Evolutionary conservation across 2,329 filamentous ascomycete genomes (phyloP).

Genomic region (Fusarium temperatum): DNA sequence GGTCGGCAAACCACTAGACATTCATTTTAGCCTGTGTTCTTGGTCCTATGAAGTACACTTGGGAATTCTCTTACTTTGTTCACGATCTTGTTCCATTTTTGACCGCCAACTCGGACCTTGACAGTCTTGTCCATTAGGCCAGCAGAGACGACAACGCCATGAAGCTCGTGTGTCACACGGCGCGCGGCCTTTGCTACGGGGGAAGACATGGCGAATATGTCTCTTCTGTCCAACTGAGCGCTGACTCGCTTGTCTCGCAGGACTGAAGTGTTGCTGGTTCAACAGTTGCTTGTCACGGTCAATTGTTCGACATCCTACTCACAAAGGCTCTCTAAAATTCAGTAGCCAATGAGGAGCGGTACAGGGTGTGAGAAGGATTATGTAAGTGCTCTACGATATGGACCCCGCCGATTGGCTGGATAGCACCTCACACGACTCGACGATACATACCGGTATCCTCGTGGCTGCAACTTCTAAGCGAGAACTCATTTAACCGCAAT

Average conservation of each 20-base stretch:
- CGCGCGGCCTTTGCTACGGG: constrained; percentile 54
- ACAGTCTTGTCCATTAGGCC: constrained; percentile 82
- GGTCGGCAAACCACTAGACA: constrained; percentile 66
- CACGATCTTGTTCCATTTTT: constrained; percentile 76
- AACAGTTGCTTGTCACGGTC: constrained; percentile 25
- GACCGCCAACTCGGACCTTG: constrained; percentile 76
- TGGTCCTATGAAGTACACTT: not conserved
- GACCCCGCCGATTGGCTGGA: constrained; percentile 11
- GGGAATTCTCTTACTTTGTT: constrained; percentile 67
- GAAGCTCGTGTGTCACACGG: constrained; percentile 60
- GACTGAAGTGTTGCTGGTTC: constrained; percentile 6
- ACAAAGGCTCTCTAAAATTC: constrained; percentile 32
- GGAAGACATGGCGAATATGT: constrained; percentile 47
- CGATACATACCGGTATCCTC: not conserved
- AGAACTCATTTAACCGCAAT: not conserved
- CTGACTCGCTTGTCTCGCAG: not conserved
- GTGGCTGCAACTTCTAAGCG: not conserved
- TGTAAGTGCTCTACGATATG: constrained; percentile 10
- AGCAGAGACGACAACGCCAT: constrained; percentile 79
- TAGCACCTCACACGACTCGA: constrained; percentile 15
- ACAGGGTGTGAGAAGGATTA: constrained; percentile 6
- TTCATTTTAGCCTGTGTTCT: not conserved
- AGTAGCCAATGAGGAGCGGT: constrained; percentile 30
- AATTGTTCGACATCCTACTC: constrained; percentile 7
- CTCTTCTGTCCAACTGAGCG: not conserved